Base-by-base conservation (phyloP, 2,329 filamentous ascomycete species). In the Aspergillus persii region DNA sequence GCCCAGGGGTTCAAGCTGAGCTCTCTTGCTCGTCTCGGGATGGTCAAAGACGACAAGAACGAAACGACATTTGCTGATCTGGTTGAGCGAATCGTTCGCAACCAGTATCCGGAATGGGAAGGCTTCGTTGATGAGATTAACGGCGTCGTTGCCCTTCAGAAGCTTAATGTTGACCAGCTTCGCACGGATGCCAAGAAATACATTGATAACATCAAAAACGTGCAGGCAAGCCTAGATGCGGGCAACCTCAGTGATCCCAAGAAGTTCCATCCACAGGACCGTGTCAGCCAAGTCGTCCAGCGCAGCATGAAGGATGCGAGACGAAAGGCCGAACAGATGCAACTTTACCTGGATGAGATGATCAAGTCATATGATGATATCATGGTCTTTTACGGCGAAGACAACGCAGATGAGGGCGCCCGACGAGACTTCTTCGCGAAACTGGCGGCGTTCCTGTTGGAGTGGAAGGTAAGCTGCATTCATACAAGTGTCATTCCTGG, bases 31-130 rank as follows among this genome's bases (percentile, higher is more conserved):
- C 88, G 95, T 57, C 81, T 99, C 57, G 93, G 90, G 61, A 98
- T 99, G 93, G 91, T 98, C 71, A 99, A 99, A 80, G 95, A 99
- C 73, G 92, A 96, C 80, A 97, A 97, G 84, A 99, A 99, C 76
- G 90, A 98, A 76, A 94, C 92, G 1, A 97, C 92, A 0, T 89
- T 99, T 72, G 92, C 94, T 58, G 95, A 99, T 76, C 85, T 98
- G 48, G 92, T 99, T 48, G 95, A 99, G 77, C 90, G 94, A 67
- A 96, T 97, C 67, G 94, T 98, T 59, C 90, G 95, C 64, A 95
- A 92, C 72, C 94, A 98, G 74, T 99, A 98, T 67, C 90, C 94
- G 2, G 91, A 97, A 75, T 98, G 93, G 91, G 93, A 97, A 76
- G 84, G 84, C 36, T 98, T 98, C 75, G 82, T 86, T 18, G 86